A percentile compares a stretch with the other conserved stretches of the same genome.
Conservation (phyloP, 2,329 filamentous ascomycete genomes). For the Venturiaceae sp. region DNA sequence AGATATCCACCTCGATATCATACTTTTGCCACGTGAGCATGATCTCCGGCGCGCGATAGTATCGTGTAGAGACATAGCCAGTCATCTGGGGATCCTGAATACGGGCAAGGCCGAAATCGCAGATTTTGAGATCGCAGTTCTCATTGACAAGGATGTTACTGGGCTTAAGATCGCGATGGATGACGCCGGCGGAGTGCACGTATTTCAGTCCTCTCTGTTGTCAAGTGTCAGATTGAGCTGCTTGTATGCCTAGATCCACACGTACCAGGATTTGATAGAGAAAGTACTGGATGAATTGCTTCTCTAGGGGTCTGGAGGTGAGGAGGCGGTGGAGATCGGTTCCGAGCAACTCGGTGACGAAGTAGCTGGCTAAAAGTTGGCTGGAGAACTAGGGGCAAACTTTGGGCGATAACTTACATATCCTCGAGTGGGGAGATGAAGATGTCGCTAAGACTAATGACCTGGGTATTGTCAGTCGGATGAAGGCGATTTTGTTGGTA, state of each 20-base stretch:
- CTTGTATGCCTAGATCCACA: slow-evolving; percentile 10
- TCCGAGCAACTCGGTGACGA: slow-evolving; percentile 93
- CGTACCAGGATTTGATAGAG: slow-evolving; percentile 95
- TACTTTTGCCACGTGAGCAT: slow-evolving; percentile 99
- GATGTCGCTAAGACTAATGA: slow-evolving; percentile 98
- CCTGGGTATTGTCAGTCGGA: slow-evolving; percentile 32
- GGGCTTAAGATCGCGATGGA: slow-evolving; percentile 94
- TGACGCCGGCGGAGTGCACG: slow-evolving; percentile 94
- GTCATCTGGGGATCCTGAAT: slow-evolving; percentile 99
- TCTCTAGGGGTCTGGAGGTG: slow-evolving; percentile 91
- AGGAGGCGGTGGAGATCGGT: slow-evolving; percentile 93
- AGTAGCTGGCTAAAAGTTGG: slow-evolving; percentile 71
- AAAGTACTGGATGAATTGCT: slow-evolving; percentile 99
- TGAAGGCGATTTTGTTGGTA: neutral
- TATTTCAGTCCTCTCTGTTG: slow-evolving; percentile 93
- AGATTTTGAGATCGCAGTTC: slow-evolving; percentile 99
- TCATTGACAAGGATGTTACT: slow-evolving; percentile 99
- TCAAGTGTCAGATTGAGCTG: slow-evolving; percentile 12
- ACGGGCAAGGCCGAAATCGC: slow-evolving; percentile 93
- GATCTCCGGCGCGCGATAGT: slow-evolving; percentile 97
- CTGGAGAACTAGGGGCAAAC: neutral
- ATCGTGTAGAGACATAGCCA: slow-evolving; percentile 95
- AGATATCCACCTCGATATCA: slow-evolving; percentile 97
- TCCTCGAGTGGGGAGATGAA: slow-evolving; percentile 99
- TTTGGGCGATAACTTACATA: slow-evolving; percentile 54